phyloP scores from a whole-genome alignment of 805 yeast species.

The Candida nanaspora region DNA sequence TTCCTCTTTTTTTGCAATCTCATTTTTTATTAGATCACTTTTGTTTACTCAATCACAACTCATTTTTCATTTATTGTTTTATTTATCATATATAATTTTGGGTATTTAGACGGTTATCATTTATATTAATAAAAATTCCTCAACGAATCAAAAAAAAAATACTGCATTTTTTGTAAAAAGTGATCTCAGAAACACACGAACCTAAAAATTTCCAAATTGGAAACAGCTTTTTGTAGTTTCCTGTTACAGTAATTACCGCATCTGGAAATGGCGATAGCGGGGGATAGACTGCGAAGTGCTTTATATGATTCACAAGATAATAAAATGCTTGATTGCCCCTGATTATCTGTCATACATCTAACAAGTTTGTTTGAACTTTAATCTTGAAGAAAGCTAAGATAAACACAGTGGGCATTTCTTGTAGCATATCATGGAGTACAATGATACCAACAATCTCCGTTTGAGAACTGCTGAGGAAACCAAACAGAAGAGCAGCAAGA shows the following conservation, averaged over 20 bases:
- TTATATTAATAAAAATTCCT: slow-evolving; percentile 5
- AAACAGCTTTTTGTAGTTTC: slow-evolving; percentile 2
- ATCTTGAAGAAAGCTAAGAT: too few relatives aligned
- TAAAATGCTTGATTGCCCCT: too few relatives aligned
- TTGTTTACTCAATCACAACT: background rate
- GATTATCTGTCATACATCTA: too few relatives aligned
- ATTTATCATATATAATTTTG: background rate
- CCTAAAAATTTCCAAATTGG: too few relatives aligned
- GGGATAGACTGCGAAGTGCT: too few relatives aligned
- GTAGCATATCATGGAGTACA: background rate
- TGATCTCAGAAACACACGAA: too few relatives aligned
- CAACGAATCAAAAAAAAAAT: slow-evolving; percentile 5
- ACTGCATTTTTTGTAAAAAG: background rate
- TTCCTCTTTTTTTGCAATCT: background rate
- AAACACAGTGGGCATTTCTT: too few relatives aligned
- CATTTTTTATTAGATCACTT: background rate
- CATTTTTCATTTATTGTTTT: background rate
- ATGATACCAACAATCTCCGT: background rate
- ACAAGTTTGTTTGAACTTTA: too few relatives aligned
- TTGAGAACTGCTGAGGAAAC: background rate
- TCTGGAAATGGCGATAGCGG: too few relatives aligned
- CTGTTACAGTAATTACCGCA: too few relatives aligned
- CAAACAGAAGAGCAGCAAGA: too few relatives aligned
- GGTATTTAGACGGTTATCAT: slow-evolving; percentile 3
- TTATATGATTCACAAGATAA: too few relatives aligned